Percentiles rank a stretch among this genome's conserved stretches.
Conservation (phyloP, 148 eudicot genomes). For the Polygonum maritimum region DNA sequence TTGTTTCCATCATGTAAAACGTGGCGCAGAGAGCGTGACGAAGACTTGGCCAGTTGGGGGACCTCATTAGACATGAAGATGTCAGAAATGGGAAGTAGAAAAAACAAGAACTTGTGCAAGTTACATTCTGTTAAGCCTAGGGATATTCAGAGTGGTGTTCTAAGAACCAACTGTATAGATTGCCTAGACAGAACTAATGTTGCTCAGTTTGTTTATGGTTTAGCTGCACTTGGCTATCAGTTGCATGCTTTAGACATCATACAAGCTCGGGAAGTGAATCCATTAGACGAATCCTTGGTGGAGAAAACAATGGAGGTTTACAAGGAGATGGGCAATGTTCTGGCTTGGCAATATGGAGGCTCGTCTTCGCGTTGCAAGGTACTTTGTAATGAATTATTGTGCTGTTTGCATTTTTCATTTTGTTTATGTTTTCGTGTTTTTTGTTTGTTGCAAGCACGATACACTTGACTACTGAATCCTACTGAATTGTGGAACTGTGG, state of each 20-base stretch:
- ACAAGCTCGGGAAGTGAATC: constrained; percentile 28
- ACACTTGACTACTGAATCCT: too few species aligned
- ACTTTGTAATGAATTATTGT: not conserved
- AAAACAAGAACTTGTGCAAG: not conserved
- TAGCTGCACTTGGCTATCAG: constrained; percentile 84
- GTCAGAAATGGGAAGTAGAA: not conserved
- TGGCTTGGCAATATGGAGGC: constrained; percentile 93
- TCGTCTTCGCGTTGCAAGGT: constrained; percentile 97
- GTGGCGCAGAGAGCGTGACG: not conserved
- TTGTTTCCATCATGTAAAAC: not conserved
- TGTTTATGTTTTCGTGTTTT: not conserved
- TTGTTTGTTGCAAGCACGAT: not conserved
- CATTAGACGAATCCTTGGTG: constrained; percentile 47
- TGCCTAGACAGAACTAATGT: constrained; percentile 96
- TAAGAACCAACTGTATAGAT: constrained; percentile 91
- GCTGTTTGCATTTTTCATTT: too few species aligned
- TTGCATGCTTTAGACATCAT: constrained; percentile 60
- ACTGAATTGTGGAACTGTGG: not conserved
- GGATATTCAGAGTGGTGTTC: constrained; percentile 63
- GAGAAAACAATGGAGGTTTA: constrained; percentile 65
- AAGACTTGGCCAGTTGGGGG: not conserved
- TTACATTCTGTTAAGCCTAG: constrained; percentile 22
- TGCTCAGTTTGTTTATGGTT: constrained; percentile 81
- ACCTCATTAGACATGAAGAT: not conserved
- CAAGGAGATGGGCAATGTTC: constrained; percentile 86